Base-by-base conservation (phyloP, 2,329 filamentous ascomycete species). In the Ceratocystis eucalypticola region DNA sequence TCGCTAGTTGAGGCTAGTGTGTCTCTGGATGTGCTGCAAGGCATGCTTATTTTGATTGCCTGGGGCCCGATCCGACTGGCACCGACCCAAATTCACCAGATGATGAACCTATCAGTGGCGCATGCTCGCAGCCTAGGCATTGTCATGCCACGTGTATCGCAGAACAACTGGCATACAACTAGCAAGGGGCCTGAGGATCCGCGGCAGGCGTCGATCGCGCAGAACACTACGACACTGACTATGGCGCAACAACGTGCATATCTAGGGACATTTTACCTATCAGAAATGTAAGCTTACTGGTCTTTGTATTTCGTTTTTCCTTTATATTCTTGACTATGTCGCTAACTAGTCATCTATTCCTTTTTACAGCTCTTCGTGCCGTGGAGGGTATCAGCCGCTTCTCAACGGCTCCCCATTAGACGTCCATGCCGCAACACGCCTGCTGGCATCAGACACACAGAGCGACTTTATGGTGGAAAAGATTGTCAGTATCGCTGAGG, bases 11-110 rank as follows among this genome's bases (percentile, higher is more conserved):
- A 75, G 67, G 75, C 76, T 20, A 74, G 79, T 48, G 72, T 72
- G 41, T 74, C 72, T 17, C 66, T 81, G 7, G 78, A 80, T 66
- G 70, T 79, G 2, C 73, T 81, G 1, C 79, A 81, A 70, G 80
- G 79, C 0, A 71, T 80, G 7, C 68, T 81, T 6, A 73, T 80
- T 55, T 75, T 76, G 50, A 72, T 80, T 65, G 74, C 77, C 25
- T 81, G 80, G 80, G 80, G 72, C 62, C 72, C 53, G 66, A 62
- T 48, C 17, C 45, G 66, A 12, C 44, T 67, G 45, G 66, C 66
- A 4, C 50, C 66, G 5, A 55, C 66, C 5, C 66, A 67, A 62
- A 67, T 59, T 7, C 66, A 67, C 57, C 66, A 67, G 57, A 65
- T 79, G n/a, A 74, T 74, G 6, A 75, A 77, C 57, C 69, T 78